These are phyloP conservation scores for Xerocomus brunneocitrinus DNA, from an alignment of 768 basidiomycete genomes.

Conservation along the genomic window DNA sequence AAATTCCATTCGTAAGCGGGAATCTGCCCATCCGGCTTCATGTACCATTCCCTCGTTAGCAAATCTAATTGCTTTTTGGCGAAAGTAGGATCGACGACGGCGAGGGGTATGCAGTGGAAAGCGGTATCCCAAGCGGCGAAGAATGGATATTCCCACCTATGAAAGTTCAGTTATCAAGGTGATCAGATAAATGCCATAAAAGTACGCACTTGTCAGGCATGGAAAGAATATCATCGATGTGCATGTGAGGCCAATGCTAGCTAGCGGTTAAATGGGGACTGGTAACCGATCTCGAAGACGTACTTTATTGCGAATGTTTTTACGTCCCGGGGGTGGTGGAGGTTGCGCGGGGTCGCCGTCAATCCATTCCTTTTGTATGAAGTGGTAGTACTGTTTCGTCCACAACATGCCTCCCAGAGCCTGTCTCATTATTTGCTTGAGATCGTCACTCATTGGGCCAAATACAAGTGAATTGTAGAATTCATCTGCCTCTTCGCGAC, in stretches of 20 bases:
- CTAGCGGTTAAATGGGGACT: background rate
- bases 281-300: constrained; percentile 16
- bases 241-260: constrained; percentile 93
- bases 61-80: constrained; percentile 98
- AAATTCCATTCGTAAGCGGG: constrained; percentile 99
- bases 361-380: constrained; percentile 95
- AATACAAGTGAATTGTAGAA: constrained; percentile 81
- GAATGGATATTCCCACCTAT: constrained; percentile 97
- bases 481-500: constrained; percentile 92
- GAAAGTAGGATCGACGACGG: constrained; percentile 90
- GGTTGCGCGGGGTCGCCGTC: constrained; percentile 95
- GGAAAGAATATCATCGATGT: constrained; percentile 92
- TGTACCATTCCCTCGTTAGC: constrained; percentile 97
- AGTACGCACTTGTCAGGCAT: constrained; percentile 93
- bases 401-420: constrained; percentile 96
- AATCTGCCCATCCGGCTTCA: constrained; percentile 98
- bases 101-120: constrained; percentile 98
- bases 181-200: background rate
- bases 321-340: constrained; percentile 85
- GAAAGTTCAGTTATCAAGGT: constrained; percentile 4
- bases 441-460: constrained; percentile 86
- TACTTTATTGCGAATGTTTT: constrained; percentile 78
- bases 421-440: constrained; percentile 95
- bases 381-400: constrained; percentile 97
- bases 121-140: constrained; percentile 98